Conservation (phyloP, 2,329 filamentous ascomycete species). For the Arthrobotrys iridis region DNA sequence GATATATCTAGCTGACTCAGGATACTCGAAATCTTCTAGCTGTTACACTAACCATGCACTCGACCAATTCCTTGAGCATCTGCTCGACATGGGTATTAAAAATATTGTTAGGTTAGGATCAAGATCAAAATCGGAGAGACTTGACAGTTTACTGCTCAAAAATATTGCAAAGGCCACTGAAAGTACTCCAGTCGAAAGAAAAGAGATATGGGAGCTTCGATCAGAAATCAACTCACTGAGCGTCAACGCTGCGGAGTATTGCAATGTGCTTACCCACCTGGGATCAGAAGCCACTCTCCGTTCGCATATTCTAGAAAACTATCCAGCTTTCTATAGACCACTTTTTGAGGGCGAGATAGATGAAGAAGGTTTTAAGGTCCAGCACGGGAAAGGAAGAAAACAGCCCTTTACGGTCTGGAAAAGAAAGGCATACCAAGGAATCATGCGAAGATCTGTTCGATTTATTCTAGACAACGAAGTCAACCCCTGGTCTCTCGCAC, state of each 20-base stretch:
- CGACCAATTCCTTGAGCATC: conserved; percentile 70
- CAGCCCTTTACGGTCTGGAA: conserved; percentile 32
- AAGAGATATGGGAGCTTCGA: conserved; percentile 14
- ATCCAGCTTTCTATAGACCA: not conserved
- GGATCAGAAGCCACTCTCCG: conserved; percentile 13
- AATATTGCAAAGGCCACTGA: conserved; percentile 18
- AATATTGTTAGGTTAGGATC: conserved; percentile 72
- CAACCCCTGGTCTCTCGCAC: conserved; percentile 28
- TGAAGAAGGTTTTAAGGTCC: conserved; percentile 20
- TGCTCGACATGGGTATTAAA: conserved; percentile 65
- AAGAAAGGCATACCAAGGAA: not conserved
- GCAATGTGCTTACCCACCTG: not conserved
- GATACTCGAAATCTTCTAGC: conserved; percentile 25
- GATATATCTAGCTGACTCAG: not conserved
- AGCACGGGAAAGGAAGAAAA: not conserved
- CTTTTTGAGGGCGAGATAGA: conserved; percentile 19
- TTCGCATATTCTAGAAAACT: conserved; percentile 9
- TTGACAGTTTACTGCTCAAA: conserved; percentile 59
- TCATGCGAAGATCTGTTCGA: not conserved
- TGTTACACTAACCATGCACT: conserved; percentile 68
- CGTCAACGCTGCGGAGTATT: conserved; percentile 19
- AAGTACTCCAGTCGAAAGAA: conserved; percentile 26
- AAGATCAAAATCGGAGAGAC: conserved; percentile 67
- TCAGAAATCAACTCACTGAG: not conserved
- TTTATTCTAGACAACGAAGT: not conserved